Evolutionary conservation across 768 basidiomycete genomes (phyloP).

Genomic region (Polyporus arcularius): DNA sequence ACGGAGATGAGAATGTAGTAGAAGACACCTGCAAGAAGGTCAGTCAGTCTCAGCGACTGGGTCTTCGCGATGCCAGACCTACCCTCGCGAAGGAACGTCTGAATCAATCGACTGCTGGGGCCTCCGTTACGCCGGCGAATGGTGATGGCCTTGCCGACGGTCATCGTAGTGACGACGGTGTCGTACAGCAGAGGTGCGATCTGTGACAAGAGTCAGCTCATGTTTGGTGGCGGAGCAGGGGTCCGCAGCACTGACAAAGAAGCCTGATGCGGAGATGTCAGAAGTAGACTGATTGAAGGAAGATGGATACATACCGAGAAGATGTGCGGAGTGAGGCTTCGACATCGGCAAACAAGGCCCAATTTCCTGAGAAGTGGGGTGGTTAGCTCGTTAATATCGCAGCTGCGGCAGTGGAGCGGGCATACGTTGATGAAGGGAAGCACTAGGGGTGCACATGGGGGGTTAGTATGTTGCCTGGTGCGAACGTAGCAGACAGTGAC

Average conservation of each 20-base stretch:
- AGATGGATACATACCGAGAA: conserved; percentile 55
- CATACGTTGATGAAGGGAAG: conserved; percentile 56
- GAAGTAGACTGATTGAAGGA: conserved; percentile 31
- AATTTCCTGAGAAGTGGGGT: conserved; percentile 34
- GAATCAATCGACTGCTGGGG: conserved; percentile 76
- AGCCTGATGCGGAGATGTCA: conserved; percentile 15
- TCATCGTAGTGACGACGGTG: conserved; percentile 79
- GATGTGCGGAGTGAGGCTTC: conserved; percentile 80
- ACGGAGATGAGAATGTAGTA: conserved; percentile 87
- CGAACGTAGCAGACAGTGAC: conserved; percentile 21
- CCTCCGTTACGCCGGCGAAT: conserved; percentile 77
- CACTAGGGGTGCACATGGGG: conserved; percentile 38
- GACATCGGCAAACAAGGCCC: conserved; percentile 83
- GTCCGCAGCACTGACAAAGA: conserved; percentile 24
- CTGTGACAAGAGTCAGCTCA: conserved; percentile 34
- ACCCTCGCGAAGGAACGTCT: conserved; percentile 85
- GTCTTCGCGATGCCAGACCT: conserved; percentile 7
- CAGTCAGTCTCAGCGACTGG: not conserved
- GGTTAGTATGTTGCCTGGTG: not conserved
- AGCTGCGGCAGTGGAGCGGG: conserved; percentile 48
- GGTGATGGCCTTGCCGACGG: conserved; percentile 74
- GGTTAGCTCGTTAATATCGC: not conserved
- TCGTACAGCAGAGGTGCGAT: conserved; percentile 83
- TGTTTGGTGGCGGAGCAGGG: not conserved
- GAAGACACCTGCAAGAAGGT: conserved; percentile 58